Base-by-base conservation (phyloP, 257 asterid species). In the Lithospermum erythrorhizon region DNA sequence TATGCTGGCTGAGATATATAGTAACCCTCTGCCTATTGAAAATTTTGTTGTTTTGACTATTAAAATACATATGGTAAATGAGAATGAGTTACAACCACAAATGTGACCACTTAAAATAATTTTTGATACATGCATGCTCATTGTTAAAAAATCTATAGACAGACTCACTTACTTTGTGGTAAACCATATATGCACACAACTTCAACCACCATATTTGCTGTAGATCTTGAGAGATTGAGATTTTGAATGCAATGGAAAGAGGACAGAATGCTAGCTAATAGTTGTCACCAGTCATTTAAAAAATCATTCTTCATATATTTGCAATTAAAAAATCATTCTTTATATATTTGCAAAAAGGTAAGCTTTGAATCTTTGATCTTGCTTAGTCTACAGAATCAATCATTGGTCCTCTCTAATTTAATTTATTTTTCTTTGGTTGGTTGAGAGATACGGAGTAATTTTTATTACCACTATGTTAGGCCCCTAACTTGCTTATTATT, bases 141-240 rank as follows among this genome's bases (percentile, higher is more conserved):
- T 24, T 24, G 4, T n/a, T n/a, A n/a, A n/a, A n/a, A n/a, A n/a
- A n/a, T n/a, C n/a, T n/a, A n/a, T n/a, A n/a, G n/a, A n/a, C n/a
- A n/a, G n/a, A n/a, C n/a, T n/a, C n/a, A n/a, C n/a, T n/a, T n/a
- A n/a, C n/a, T n/a, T n/a, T 32, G 45, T 32, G 45, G 16, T 37
- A 11, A 67, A 58, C 47, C 61, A 56, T 9, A 58, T 51, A 74
- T 73, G 68, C 74, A 55, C 65, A 21, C 37, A 52, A 37, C 25
- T 68, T 72, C 89, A 87, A 83, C 91, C 74, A 85, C 96, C 90
- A 71, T 74, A 76, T 81, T 77, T 76, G 82, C 57, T 73, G 75
- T 76, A 82, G 83, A 76, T 83, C 78, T 74, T 76, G 72, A 79
- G 87, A 72, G 81, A 79, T 83, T 71, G 81, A 73, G 80, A 71